Base-by-base conservation (phyloP, 2,329 filamentous ascomycete species). In the Rhynchosporium graminicola region DNA sequence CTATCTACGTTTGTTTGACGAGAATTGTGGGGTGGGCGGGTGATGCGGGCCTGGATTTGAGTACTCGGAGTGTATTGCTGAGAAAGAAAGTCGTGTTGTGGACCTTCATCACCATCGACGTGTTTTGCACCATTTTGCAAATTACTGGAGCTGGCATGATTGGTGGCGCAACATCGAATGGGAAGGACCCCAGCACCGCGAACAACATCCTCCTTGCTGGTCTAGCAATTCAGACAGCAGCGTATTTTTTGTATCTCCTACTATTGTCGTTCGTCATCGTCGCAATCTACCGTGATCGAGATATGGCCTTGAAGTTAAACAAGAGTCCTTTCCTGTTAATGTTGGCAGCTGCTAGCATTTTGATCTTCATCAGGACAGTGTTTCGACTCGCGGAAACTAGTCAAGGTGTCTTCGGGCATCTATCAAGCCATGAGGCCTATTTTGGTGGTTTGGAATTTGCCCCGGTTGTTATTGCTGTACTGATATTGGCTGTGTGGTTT, bases 201-300 rank as follows among this genome's bases (percentile, higher is more conserved):
- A 85, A 85, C 68, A 79, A 83, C 63, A 83, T 86, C 65, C 73
- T 86, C 1, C 76, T 85, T 0, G 82, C 78, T 0, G 83, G 83
- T 8, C 71, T 86, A 3, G 80, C 80, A 0, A 81, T 84, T 62
- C 83, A 86, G 66, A 80, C 80, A 7, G 80, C 83, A 60, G 77
- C 78, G 0, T 82, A 85, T 56, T 82, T 82, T 48, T 74, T 83
- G 58, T 68, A 80, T 7, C 68, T 83, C 0, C 72, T 79, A 0
- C 71, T 67, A 65, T 77, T 36, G 2, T 12, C 26, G 1, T 8
- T 55, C 15, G 40, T 59, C 8, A 55, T 59, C 61, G 2, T 68
- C 63, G 3, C 71, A 75, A 52, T 50, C 20, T 54, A 54, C n/a
- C 50, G 50, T 28, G 33, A 40, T 28, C n/a, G n/a, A 42, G 13